Evolutionary conservation across 441 rosid genomes (phyloP).

Genomic region (Croton setiger): DNA sequence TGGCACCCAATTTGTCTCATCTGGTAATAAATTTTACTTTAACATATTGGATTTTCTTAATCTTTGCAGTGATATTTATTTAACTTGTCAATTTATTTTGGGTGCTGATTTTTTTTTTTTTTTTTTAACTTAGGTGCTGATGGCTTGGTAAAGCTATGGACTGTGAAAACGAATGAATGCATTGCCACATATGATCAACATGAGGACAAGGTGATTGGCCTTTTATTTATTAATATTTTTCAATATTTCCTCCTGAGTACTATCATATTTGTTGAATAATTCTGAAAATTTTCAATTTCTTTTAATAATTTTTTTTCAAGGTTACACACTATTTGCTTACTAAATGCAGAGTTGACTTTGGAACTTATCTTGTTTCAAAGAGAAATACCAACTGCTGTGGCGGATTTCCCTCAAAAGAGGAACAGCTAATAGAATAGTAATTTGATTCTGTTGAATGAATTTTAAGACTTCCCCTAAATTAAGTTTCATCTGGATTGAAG

Average conservation of each 20-base stretch:
- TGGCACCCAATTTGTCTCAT: conserved; percentile 87
- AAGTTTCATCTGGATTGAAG: not conserved
- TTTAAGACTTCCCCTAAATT: not conserved
- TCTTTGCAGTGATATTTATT: conserved; percentile 13
- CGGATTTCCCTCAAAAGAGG: not conserved
- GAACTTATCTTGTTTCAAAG: not conserved
- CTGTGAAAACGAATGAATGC: conserved; percentile 80
- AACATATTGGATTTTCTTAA: not conserved
- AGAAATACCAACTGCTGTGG: not conserved
- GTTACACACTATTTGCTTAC: not conserved
- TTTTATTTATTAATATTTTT: conserved; percentile 5
- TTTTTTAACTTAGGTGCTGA: conserved; percentile 62
- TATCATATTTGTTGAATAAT: not conserved
- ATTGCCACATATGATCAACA: conserved; percentile 88
- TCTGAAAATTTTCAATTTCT: not conserved
- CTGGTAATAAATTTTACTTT: conserved; percentile 51
- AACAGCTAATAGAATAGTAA: not conserved
- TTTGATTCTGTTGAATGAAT: not conserved
- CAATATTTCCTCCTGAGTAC: not conserved
- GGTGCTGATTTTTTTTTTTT: conserved; percentile 82
- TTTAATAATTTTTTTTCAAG: not conserved
- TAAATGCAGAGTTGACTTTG: not conserved
- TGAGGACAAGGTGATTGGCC: conserved; percentile 73
- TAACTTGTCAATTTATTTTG: conserved; percentile 26
- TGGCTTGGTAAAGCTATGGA: conserved; percentile 94